Evolutionary conservation across 1,139 yeast species (phyloP), one percentile per base, ranked within the genome.

Genomic region (Kurtzmaniella quercitrusa): DNA sequence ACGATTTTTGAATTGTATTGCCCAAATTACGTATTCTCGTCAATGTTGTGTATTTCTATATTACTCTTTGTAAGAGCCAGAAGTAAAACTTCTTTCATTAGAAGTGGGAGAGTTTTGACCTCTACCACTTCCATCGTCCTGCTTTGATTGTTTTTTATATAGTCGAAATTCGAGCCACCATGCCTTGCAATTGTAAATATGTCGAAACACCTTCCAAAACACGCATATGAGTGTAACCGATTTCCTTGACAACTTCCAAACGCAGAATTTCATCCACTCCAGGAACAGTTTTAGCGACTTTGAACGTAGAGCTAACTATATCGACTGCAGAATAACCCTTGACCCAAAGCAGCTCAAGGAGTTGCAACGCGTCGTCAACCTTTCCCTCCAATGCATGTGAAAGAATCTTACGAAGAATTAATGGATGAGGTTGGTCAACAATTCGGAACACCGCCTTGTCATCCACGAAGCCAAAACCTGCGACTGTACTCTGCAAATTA

Each of bases 341-440:
- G 26, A 67, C 73, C 97, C 97, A 91, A 33, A 93, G 71, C 33
- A 71, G 69, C 45, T 80, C 81, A 49, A 94, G 72, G 44, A 80
- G 73, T 5, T 68, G 79, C n/a, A 89, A 57, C 0, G 95, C 86
- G 5, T 71, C 77, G 45, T 89, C 95, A 30, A 88, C 74, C 41
- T 67, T 55, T 11, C 32, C 40, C 12, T 53, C 59, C n/a, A 48
- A 45, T 38, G 64, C 54, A 41, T 76, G 60, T 17, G 53, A 43
- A 39, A 93, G 63, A 79, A 93, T 88, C 54, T 82, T 80, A 53
- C 81, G 83, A 21, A 94, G 84, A 6, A 88, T 82, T 39, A 89
- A 66, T 0, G 98, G 98, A 61, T 93, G 98, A 1, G 99, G 99
- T 44, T 91, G 88, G 61, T 93, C 99, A 3, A 93, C 98, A 47